Conservation (phyloP, 2,329 filamentous ascomycete species). For the Bretziella fagacearum region DNA sequence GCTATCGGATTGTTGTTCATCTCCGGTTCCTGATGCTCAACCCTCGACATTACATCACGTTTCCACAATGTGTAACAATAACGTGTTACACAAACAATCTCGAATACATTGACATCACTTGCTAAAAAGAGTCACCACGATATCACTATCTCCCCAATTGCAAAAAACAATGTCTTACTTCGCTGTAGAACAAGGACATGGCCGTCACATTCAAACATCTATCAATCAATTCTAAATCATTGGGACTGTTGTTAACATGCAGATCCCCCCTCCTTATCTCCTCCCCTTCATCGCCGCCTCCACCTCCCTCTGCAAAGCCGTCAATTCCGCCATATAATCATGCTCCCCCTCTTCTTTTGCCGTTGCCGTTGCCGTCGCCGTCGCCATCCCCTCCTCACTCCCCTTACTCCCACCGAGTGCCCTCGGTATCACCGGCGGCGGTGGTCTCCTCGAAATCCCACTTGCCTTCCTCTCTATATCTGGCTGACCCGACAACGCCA, state of each 20-base stretch:
- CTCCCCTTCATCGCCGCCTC: constrained; percentile 31
- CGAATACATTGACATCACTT: too few relatives aligned
- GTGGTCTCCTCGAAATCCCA: constrained; percentile 19
- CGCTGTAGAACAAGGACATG: too few relatives aligned
- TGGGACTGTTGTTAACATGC: too few relatives aligned
- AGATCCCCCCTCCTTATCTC: neutral
- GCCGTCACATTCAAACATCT: neutral
- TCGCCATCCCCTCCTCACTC: constrained; percentile 22
- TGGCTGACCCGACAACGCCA: constrained; percentile 18
- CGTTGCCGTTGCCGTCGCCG: neutral
- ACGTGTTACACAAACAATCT: too few relatives aligned
- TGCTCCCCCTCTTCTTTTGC: constrained; percentile 24
- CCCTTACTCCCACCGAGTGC: constrained; percentile 31
- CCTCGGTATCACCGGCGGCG: constrained; percentile 33
- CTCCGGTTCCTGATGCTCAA: too few relatives aligned
- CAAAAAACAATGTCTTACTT: neutral
- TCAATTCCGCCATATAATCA: constrained; percentile 51
- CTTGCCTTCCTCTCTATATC: constrained; percentile 9
- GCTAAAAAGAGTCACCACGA: too few relatives aligned
- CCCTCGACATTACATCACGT: too few relatives aligned
- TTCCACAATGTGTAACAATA: too few relatives aligned
- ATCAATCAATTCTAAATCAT: too few relatives aligned
- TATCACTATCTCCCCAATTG: neutral
- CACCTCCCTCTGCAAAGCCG: constrained; percentile 56
- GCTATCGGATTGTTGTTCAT: too few relatives aligned